phyloP scores from a whole-genome alignment of 2,329 filamentous ascomycete species.

The Colletotrichum agaves region DNA sequence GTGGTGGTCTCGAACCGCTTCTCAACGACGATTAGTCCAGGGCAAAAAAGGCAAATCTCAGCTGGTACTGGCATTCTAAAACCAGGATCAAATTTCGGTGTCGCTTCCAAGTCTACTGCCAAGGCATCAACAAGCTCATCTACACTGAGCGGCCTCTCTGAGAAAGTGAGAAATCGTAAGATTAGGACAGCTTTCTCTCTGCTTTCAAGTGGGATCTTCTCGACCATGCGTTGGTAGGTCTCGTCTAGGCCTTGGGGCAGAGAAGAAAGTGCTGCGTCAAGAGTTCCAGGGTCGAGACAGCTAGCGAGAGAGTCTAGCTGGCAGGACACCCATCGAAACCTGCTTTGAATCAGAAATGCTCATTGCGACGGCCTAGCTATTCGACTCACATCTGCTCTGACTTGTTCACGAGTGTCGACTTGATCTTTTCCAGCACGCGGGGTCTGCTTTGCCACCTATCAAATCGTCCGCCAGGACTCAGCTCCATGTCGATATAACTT shows the following conservation, averaged over 20 bases:
- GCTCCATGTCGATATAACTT: background rate
- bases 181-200: background rate
- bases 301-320: background rate
- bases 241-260: background rate
- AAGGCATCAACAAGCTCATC: background rate
- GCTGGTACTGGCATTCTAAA: background rate
- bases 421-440: background rate
- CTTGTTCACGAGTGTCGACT: background rate
- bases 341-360: background rate
- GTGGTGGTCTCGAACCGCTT: background rate
- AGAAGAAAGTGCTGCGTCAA: background rate
- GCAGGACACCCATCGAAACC: background rate
- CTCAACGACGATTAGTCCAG: background rate
- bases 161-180: background rate
- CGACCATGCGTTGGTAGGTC: background rate
- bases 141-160: background rate
- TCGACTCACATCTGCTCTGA: background rate
- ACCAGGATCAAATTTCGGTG: background rate
- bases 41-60: background rate
- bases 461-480: background rate
- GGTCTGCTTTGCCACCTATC: background rate
- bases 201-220: background rate
- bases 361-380: fast-evolving
- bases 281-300: background rate
- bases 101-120: background rate